Conservation (phyloP, 768 basidiomycete species). For the Hysterangium stoloniferum region DNA sequence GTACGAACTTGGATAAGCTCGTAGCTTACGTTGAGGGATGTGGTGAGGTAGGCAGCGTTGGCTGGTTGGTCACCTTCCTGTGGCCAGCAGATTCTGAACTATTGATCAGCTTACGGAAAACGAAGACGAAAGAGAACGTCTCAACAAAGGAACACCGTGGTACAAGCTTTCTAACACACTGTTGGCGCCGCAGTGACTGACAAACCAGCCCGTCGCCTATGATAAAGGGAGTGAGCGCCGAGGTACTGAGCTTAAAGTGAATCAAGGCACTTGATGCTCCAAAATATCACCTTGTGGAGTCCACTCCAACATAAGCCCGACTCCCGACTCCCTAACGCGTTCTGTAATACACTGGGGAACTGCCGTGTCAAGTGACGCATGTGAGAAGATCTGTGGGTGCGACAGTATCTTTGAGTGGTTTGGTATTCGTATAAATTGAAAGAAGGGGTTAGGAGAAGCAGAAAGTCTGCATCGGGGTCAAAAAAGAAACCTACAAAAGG, state of each 20-base stretch:
- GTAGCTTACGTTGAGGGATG: conserved; percentile 14
- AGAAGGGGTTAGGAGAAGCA: too few species aligned
- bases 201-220: conserved; percentile 20
- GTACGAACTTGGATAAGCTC: conserved; percentile 19
- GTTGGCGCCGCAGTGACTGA: conserved; percentile 22
- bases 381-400: conserved; percentile 17
- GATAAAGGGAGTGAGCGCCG: neutral
- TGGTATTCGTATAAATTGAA: neutral
- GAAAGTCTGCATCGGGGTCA: too few species aligned
- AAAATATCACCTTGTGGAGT: conserved; percentile 22
- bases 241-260: neutral
- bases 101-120: neutral
- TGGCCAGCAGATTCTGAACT: conserved; percentile 23
- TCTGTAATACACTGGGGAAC: conserved; percentile 17
- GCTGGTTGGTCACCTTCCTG: conserved; percentile 21
- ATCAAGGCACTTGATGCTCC: conserved; percentile 18
- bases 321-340: conserved; percentile 14
- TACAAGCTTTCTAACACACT: conserved; percentile 19
- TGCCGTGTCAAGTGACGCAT: conserved; percentile 13
- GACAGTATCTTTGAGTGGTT: neutral
- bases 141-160: conserved; percentile 20
- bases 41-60: conserved; percentile 18
- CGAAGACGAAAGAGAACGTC: neutral
- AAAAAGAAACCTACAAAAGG: conserved; percentile 22
- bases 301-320: conserved; percentile 20